phyloP scores from a whole-genome alignment of 208 protist genomes.

The Trypanosomatidae sp. region DNA sequence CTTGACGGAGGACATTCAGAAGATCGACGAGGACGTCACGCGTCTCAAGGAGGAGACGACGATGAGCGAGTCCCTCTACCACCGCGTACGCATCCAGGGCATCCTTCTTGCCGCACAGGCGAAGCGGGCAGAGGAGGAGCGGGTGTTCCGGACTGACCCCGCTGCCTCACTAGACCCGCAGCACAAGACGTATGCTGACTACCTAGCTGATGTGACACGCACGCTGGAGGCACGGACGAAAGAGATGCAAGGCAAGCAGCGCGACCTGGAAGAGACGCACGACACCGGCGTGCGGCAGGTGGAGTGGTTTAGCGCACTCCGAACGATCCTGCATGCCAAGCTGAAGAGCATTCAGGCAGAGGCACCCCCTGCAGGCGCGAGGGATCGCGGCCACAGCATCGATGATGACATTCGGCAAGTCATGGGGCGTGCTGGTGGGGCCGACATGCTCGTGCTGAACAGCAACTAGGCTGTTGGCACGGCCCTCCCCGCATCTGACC shows the following conservation, averaged over 20 bases:
- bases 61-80: conserved; percentile 84
- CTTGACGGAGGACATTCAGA: conserved; percentile 86
- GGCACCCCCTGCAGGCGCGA: neutral
- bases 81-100: conserved; percentile 69
- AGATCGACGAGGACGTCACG: conserved; percentile 82
- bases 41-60: conserved; percentile 68
- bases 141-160: conserved; percentile 32
- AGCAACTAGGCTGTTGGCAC: conserved; percentile 29
- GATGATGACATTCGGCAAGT: conserved; percentile 40
- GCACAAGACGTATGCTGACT: conserved; percentile 63
- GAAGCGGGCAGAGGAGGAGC: conserved; percentile 62
- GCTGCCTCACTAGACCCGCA: conserved; percentile 50
- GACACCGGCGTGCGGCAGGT: conserved; percentile 82
- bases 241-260: conserved; percentile 71
- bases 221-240: conserved; percentile 61
- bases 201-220: conserved; percentile 41
- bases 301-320: conserved; percentile 53
- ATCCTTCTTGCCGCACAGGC: conserved; percentile 48
- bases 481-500: neutral
- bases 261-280: conserved; percentile 85
- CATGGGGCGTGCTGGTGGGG: conserved; percentile 39
- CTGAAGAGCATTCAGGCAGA: conserved; percentile 21
- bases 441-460: conserved; percentile 69
- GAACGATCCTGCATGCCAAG: conserved; percentile 37
- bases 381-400: conserved; percentile 11